Base-by-base conservation (phyloP, 345 rosid genomes). In the Gossypium sturtianum region DNA sequence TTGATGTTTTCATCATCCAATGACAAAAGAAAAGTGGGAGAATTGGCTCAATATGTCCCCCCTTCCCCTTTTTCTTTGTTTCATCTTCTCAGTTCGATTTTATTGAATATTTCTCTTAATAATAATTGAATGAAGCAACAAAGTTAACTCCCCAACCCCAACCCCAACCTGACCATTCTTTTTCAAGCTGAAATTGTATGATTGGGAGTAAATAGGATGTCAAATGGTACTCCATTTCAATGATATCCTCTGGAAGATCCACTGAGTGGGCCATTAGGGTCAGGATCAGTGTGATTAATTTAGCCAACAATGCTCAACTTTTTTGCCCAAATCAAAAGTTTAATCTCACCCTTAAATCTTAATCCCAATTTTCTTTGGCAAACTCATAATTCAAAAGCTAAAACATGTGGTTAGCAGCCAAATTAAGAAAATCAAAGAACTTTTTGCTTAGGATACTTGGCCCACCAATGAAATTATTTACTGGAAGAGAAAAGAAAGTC, bases 391-490 rank as follows among this genome's bases (percentile, higher is more conserved):
- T 49, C 44, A 16, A 49, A 68, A 49, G 58, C 12, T 8, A 7
- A 23, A 49, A 15, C 56, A 48, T 8, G 71, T 47, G 57, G 7
- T 4, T 68, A 68, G 15, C 44, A 49, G 29, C 44, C 4, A 8
- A 23, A 23, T 16, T 49, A 25, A 51, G 45, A 68, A 68, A 68
- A 48, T 48, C 3, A 23, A 25, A 49, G 4, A 12, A 59, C 9
- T 15, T 63, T 25, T 43, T 64, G 20, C 44, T n/a, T 0, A 41
- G 68, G 68, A 27, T 25, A 49, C 44, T 49, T 68, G 72, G 15
- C 45, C 25, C 69, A 62, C 66, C 45, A 62, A 15, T 61, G 66
- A 66, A 56, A 68, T 68, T 48, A 68, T 68, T 13, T 25, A 27
- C 20, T 1, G 7, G 19, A 16, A 25, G 16, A 68, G 72, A 68